phyloP scores from a whole-genome alignment of 129 eudicot species.

The Pittosporum tobira region DNA sequence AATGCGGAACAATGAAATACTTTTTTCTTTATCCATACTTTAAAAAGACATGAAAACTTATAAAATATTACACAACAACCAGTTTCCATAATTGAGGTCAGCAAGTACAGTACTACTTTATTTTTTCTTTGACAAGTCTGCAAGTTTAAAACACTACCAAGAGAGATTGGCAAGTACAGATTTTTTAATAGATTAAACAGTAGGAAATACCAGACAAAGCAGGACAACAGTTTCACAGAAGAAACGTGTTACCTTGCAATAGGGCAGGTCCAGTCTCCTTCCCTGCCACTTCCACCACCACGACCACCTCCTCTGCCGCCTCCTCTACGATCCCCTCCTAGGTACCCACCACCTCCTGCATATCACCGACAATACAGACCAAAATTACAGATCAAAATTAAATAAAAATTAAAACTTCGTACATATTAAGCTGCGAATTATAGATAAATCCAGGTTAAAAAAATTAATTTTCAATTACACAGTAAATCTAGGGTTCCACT shows the following conservation, averaged over 20 bases:
- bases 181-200: not conserved
- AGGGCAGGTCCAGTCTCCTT: constrained; percentile 99
- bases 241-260: constrained; percentile 50
- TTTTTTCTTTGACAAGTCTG: too few species aligned
- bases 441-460: too few species aligned
- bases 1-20: not conserved
- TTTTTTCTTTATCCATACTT: not conserved
- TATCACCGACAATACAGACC: not conserved
- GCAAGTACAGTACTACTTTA: too few species aligned
- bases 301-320: constrained; percentile 56
- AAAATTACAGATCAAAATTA: not conserved
- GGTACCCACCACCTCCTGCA: constrained; percentile 81
- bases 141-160: not conserved
- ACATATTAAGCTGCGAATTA: not conserved
- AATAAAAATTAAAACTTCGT: not conserved
- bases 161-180: too few species aligned
- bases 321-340: constrained; percentile 63
- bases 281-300: constrained; percentile 95
- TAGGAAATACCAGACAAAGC: not conserved
- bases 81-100: not conserved
- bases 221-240: not conserved
- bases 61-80: not conserved
- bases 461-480: too few species aligned
- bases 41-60: not conserved
- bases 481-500: too few species aligned